phyloP scores from a whole-genome alignment of 164 flowering plant genomes.

The Magnolia sinica region DNA sequence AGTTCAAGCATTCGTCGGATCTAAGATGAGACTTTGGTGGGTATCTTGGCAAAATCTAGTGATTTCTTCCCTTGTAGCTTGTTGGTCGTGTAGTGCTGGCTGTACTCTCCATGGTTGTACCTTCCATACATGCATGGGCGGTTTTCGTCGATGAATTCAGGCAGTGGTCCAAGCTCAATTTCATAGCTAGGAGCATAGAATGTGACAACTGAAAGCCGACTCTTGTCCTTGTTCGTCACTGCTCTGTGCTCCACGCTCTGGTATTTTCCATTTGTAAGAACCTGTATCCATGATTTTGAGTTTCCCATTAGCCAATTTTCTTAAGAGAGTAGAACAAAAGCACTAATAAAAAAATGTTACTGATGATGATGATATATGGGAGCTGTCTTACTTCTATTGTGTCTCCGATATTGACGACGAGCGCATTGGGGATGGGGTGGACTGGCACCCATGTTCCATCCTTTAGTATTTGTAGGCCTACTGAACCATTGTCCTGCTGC shows the following conservation, averaged over 20 bases:
- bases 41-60: constrained; percentile 76
- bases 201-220: constrained; percentile 80
- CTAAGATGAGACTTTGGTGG: constrained; percentile 16
- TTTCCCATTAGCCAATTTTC: not conserved
- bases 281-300: constrained; percentile 37
- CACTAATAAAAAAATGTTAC: not conserved
- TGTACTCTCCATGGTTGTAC: constrained; percentile 93
- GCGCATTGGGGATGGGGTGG: constrained; percentile 64
- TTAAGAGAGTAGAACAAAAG: not conserved
- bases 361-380: not conserved
- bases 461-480: constrained; percentile 82
- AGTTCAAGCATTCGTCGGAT: not conserved
- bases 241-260: constrained; percentile 95
- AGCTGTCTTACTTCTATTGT: constrained; percentile 61
- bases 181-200: constrained; percentile 91
- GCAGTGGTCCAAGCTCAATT: constrained; percentile 66
- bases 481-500: constrained; percentile 64
- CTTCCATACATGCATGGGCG: constrained; percentile 63
- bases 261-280: constrained; percentile 86
- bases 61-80: constrained; percentile 83
- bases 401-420: constrained; percentile 89
- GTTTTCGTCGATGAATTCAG: constrained; percentile 50
- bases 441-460: constrained; percentile 68
- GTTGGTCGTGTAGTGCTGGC: constrained; percentile 67
- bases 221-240: constrained; percentile 63